A percentile compares a stretch with the other conserved stretches of the same genome.
Evolutionary conservation across 2,329 filamentous ascomycete genomes (phyloP).

Genomic region (Beauveria medogensis): DNA sequence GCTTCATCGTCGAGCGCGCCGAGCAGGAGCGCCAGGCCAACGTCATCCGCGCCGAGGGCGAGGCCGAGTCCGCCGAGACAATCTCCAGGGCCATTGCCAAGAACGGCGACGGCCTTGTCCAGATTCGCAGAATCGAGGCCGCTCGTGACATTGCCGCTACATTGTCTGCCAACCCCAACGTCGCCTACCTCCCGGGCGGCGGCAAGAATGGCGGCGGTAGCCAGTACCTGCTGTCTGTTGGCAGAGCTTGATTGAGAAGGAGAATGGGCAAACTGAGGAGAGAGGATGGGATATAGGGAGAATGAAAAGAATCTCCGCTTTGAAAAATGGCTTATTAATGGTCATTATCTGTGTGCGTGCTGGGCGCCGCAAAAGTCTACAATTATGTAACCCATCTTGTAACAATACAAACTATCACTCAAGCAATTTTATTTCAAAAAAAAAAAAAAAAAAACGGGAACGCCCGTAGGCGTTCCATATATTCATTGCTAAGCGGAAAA

Average conservation of each 20-base stretch:
- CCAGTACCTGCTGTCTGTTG: constrained; percentile 47
- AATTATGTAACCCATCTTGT: constrained; percentile 17
- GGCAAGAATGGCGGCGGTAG: constrained; percentile 53
- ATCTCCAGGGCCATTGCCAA: constrained; percentile 92
- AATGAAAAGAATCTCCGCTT: constrained; percentile 26
- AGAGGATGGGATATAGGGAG: constrained; percentile 12
- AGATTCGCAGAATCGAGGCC: constrained; percentile 96
- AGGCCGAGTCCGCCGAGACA: constrained; percentile 92
- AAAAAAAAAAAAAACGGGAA: not conserved
- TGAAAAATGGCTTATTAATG: constrained; percentile 10
- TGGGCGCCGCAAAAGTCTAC: constrained; percentile 20
- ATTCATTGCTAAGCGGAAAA: not conserved
- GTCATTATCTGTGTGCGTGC: constrained; percentile 6
- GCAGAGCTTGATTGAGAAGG: constrained; percentile 23
- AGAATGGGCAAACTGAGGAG: too few relatives aligned
- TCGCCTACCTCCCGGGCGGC: constrained; percentile 83
- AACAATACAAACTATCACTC: constrained; percentile 9
- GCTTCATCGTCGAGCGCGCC: constrained; percentile 97
- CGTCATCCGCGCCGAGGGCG: constrained; percentile 95
- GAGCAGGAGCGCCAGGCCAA: constrained; percentile 98
- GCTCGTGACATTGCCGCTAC: constrained; percentile 92
- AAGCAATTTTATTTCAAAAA: not conserved
- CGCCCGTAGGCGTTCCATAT: not conserved
- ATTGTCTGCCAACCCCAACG: constrained; percentile 83
- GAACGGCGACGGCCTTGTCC: constrained; percentile 84